Evolutionary conservation across 495 filamentous ascomycete species (phyloP).

Genomic region (Daldinia decipiens): DNA sequence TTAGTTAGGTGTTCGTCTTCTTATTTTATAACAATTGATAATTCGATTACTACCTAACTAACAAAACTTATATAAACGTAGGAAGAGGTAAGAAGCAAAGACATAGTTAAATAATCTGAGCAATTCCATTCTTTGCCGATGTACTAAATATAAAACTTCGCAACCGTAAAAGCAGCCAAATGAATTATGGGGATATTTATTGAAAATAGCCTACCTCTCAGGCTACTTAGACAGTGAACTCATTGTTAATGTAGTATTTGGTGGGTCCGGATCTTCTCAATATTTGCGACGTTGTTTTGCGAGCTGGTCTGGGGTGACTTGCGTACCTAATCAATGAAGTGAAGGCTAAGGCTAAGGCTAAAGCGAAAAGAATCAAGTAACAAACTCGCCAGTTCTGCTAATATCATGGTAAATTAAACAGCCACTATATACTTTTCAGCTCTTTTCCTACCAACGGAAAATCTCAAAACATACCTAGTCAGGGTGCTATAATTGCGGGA

Average conservation of each 20-base stretch:
- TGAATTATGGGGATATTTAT: slow-evolving; percentile 3
- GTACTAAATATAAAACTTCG: background rate
- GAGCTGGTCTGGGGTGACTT: background rate
- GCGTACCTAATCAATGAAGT: background rate
- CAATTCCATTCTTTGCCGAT: background rate
- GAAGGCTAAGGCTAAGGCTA: background rate
- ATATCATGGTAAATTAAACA: background rate
- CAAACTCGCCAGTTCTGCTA: background rate
- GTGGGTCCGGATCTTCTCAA: slow-evolving; percentile 1
- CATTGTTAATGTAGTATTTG: background rate
- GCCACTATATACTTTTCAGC: background rate
- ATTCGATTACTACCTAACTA: background rate
- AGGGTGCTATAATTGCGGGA: slow-evolving; percentile 27
- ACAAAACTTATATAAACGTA: background rate
- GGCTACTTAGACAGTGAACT: background rate
- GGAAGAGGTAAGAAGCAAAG: background rate
- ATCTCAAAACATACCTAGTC: slow-evolving; percentile 7
- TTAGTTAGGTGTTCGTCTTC: background rate
- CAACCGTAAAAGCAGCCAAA: background rate
- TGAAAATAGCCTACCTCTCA: background rate
- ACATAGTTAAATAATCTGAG: background rate
- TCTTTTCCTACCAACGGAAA: background rate
- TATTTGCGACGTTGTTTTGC: background rate
- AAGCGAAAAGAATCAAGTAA: background rate
- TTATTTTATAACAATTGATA: background rate